These are phyloP conservation scores for Ligustrum vulgare DNA, from an alignment of 257 asterid species.

Conservation along the genomic window DNA sequence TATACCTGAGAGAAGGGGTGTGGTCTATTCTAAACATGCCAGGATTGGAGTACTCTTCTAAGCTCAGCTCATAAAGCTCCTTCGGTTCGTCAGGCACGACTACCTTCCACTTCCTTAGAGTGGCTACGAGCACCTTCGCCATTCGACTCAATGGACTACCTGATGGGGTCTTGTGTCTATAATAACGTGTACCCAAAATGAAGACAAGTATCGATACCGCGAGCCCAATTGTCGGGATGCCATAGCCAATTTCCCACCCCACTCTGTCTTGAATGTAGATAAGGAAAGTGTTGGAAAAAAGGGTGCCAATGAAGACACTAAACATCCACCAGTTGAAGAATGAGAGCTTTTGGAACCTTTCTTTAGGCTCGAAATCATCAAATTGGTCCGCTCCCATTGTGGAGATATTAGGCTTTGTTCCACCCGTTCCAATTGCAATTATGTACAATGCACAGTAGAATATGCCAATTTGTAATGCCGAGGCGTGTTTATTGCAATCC, in stretches of 20 bases:
- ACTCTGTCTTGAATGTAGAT: not conserved
- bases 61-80: slow-evolving; percentile 33
- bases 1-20: slow-evolving; percentile 33
- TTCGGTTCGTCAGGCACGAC: slow-evolving; percentile 36
- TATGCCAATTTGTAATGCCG: slow-evolving; percentile 30
- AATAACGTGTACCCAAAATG: not conserved
- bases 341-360: not conserved
- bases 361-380: slow-evolving; percentile 6
- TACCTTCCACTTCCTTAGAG: slow-evolving; percentile 30
- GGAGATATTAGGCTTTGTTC: slow-evolving; percentile 44
- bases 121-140: not conserved
- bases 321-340: slow-evolving; percentile 11
- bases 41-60: slow-evolving; percentile 28
- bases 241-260: slow-evolving; percentile 10
- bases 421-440: slow-evolving; percentile 43
- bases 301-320: not conserved
- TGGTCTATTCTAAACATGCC: slow-evolving; percentile 37
- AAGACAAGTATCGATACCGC: not conserved
- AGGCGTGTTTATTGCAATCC: slow-evolving; percentile 29
- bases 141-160: not conserved
- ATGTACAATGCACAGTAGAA: slow-evolving; percentile 36
- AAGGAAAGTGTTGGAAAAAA: not conserved
- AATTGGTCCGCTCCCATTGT: slow-evolving; percentile 29
- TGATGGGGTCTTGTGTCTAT: not conserved
- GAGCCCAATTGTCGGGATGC: not conserved